These are phyloP conservation scores for Boeremia lycopersici DNA, from an alignment of 2,329 filamentous ascomycete species.

Conservation along the genomic window DNA sequence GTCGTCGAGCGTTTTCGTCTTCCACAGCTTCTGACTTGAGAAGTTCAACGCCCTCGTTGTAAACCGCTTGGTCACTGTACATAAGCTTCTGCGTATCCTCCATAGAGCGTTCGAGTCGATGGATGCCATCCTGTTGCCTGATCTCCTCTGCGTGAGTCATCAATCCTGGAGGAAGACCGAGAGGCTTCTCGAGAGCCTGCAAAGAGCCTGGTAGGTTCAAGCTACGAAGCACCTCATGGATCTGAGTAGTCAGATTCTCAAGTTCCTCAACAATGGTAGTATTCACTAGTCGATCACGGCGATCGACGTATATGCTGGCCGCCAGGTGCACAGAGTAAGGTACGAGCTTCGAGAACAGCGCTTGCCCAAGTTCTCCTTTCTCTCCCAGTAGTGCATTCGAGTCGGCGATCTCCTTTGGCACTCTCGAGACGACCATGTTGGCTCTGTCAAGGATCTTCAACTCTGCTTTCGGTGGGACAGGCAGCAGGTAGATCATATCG, in stretches of 20 bases:
- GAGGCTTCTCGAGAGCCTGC: constrained; percentile 91
- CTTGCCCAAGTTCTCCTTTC: constrained; percentile 77
- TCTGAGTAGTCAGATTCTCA: constrained; percentile 76
- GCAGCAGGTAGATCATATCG: constrained; percentile 88
- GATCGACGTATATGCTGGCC: constrained; percentile 92
- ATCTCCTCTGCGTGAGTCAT: constrained; percentile 93
- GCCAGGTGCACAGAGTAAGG: constrained; percentile 96
- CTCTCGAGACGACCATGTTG: constrained; percentile 80
- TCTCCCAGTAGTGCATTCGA: constrained; percentile 82
- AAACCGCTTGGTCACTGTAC: constrained; percentile 74
- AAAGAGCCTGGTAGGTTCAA: constrained; percentile 90
- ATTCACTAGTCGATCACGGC: constrained; percentile 87
- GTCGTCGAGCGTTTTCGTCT: constrained; percentile 74
- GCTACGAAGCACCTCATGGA: constrained; percentile 79
- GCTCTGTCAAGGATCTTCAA: constrained; percentile 84
- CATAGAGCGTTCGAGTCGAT: constrained; percentile 77
- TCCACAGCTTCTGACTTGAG: constrained; percentile 82
- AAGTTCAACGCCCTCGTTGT: constrained; percentile 80
- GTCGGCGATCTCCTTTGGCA: constrained; percentile 81
- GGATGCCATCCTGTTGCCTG: constrained; percentile 84
- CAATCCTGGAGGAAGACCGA: constrained; percentile 84
- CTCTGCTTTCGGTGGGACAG: constrained; percentile 87
- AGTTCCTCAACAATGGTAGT: constrained; percentile 84
- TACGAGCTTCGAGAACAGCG: constrained; percentile 88
- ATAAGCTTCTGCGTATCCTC: constrained; percentile 92